A percentile compares a stretch with the other conserved stretches of the same genome.
Evolutionary conservation across 108 stramenopile genomes (phyloP).

Genomic region (Stephanodiscus triporus): DNA sequence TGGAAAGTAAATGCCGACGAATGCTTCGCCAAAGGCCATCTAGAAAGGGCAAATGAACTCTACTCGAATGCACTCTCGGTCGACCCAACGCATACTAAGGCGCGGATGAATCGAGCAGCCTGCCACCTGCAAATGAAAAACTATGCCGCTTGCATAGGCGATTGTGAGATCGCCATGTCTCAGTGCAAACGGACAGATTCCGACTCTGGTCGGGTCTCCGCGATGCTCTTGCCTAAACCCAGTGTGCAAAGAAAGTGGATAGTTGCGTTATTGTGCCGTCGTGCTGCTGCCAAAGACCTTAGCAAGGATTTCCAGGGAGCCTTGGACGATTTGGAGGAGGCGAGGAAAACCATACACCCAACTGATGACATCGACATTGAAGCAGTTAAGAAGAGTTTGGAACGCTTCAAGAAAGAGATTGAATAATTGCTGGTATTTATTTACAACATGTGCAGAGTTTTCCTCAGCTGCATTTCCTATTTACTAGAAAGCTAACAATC

Average conservation of each 20-base stretch:
- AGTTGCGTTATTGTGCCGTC: slow-evolving; percentile 32
- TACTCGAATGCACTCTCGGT: slow-evolving; percentile 49
- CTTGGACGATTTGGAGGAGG: slow-evolving; percentile 33
- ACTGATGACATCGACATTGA: slow-evolving; percentile 14
- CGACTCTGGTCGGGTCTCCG: slow-evolving; percentile 25
- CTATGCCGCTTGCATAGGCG: slow-evolving; percentile 35
- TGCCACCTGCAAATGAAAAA: slow-evolving; percentile 35
- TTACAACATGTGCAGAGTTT: no score
- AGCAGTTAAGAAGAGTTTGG: slow-evolving; percentile 15
- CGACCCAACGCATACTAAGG: slow-evolving; percentile 25
- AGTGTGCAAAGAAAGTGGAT: slow-evolving; percentile 32
- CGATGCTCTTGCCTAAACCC: slow-evolving; percentile 18
- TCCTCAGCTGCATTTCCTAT: no score
- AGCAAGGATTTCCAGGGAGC: slow-evolving; percentile 11
- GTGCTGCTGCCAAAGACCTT: slow-evolving; percentile 28
- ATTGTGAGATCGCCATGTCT: slow-evolving; percentile 39
- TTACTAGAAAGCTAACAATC: no score
- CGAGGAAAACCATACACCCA: slow-evolving; percentile 6
- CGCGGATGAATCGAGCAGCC: slow-evolving; percentile 55
- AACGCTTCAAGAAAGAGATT: slow-evolving; percentile 2
- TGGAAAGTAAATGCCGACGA: slow-evolving; percentile 50
- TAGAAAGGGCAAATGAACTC: slow-evolving; percentile 22
- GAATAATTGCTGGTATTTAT: no score
- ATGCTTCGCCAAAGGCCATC: slow-evolving; percentile 34
- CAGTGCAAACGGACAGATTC: slow-evolving; percentile 5